phyloP scores from a whole-genome alignment of 164 flowering plant genomes.

The Berberis vulgaris region DNA sequence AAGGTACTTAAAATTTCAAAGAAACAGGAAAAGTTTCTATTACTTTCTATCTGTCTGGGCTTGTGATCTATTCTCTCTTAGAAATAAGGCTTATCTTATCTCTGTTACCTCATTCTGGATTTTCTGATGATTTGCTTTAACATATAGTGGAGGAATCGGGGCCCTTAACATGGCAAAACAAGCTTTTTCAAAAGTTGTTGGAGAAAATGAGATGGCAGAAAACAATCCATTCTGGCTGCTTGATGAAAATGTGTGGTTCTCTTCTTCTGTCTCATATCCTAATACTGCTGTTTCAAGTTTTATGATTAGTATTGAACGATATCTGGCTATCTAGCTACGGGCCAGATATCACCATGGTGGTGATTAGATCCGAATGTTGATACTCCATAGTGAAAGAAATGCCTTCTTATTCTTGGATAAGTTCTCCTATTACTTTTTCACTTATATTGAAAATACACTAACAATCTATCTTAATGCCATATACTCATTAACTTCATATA shows the following conservation, averaged over 20 bases:
- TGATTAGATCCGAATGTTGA: no score
- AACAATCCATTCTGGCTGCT: constrained; percentile 61
- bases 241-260: constrained; percentile 71
- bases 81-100: not conserved
- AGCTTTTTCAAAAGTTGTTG: constrained; percentile 67
- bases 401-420: no score
- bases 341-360: no score
- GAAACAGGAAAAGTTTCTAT: not conserved
- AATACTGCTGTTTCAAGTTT: not conserved
- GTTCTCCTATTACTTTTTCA: no score
- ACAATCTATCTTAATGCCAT: no score
- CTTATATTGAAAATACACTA: no score
- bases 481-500: no score
- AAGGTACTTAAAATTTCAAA: constrained; percentile 39
- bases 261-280: not conserved
- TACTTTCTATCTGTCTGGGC: not conserved
- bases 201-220: constrained; percentile 27
- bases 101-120: constrained; percentile 6
- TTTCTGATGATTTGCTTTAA: constrained; percentile 11
- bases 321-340: no score
- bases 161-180: constrained; percentile 74
- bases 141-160: constrained; percentile 97
- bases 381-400: no score
- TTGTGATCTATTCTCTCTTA: not conserved
- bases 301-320: not conserved